phyloP scores from a whole-genome alignment of 805 yeast genomes.

The Candida sakaeoensis region DNA sequence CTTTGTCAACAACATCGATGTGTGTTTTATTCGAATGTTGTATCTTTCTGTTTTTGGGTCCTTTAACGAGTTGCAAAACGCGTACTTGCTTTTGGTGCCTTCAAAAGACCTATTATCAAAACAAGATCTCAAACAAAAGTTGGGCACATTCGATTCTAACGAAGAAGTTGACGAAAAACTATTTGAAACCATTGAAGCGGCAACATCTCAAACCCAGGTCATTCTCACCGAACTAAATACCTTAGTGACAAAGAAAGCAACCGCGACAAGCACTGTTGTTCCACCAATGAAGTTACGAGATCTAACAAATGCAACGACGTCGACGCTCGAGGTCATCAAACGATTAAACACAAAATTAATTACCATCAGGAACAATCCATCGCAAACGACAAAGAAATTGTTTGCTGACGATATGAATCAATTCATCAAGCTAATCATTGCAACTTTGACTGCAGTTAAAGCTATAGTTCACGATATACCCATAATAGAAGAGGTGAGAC shows the following conservation, averaged over 20 bases:
- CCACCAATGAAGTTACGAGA: conserved; percentile 63
- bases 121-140: conserved; percentile 12
- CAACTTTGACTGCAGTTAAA: conserved; percentile 79
- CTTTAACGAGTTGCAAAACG: conserved; percentile 64
- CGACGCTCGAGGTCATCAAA: conserved; percentile 80
- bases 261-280: conserved; percentile 24
- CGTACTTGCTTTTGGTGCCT: conserved; percentile 47
- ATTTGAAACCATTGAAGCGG: conserved; percentile 59
- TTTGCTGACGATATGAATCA: conserved; percentile 85
- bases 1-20: conserved; percentile 56
- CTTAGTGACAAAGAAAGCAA: conserved; percentile 63
- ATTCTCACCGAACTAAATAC: conserved; percentile 71
- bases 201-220: conserved; percentile 67
- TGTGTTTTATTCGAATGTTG: conserved; percentile 62
- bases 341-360: conserved; percentile 54
- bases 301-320: conserved; percentile 69
- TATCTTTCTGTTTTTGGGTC: conserved; percentile 59
- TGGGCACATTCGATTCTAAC: conserved; percentile 14
- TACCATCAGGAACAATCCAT: conserved; percentile 46
- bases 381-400: conserved; percentile 49
- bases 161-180: conserved; percentile 64
- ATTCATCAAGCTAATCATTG: conserved; percentile 78
- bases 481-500: conserved; percentile 71
- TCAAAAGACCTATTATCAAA: not conserved
- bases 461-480: conserved; percentile 79